Evolutionary conservation across 192 early-diverging fungal species (phyloP), one percentile per base, ranked within the genome.

Genomic region (Coemansia sp.): DNA sequence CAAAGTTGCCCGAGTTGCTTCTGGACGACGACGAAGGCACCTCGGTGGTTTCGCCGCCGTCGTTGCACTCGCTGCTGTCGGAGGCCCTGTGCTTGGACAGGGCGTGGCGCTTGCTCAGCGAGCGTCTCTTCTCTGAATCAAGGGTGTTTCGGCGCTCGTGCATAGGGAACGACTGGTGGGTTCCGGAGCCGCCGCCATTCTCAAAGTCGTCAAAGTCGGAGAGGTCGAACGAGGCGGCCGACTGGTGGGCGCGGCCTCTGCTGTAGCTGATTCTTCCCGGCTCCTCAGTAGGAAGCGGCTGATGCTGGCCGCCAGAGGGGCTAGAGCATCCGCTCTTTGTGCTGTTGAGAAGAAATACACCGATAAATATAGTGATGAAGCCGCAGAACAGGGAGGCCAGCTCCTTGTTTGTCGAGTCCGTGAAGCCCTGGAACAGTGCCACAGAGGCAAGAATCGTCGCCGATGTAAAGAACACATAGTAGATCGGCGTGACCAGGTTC

Each of bases 401-500:
- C 74, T 93, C 89, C 14, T 90, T 86, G 23, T 82, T 82, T 35
- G 80, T 81, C 4, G 85, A 82, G 46, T 89, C 87, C 62, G 89
- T 85, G 68, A 93, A 91, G 23, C 93, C 95, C 67, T 91, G 89
- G 76, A 90, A 94, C 19, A 97, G 83, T 32, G 94, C 89, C 9
- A 92, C 87, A 0, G 93, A 94, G 3, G 93, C 93, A 16, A 90
- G 72, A 55, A 98, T 93, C 0, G 95, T 98, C 16, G 93, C 91
- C 14, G 93, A 93, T 48, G 93, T 98, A 72, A 98, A 98, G 61
- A 91, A 90, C 19, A 98, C 95, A 64, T 92, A 98, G 83, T 98
- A 98, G 63, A 98, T 91, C 55, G 90, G 87, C 63, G 86, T 91
- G 36, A 93, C 91, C 24, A 92, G 71, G 68, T 95, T 95, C 51